Conservation (phyloP, 257 asterid genomes). For the Anisodus tanguticus region DNA sequence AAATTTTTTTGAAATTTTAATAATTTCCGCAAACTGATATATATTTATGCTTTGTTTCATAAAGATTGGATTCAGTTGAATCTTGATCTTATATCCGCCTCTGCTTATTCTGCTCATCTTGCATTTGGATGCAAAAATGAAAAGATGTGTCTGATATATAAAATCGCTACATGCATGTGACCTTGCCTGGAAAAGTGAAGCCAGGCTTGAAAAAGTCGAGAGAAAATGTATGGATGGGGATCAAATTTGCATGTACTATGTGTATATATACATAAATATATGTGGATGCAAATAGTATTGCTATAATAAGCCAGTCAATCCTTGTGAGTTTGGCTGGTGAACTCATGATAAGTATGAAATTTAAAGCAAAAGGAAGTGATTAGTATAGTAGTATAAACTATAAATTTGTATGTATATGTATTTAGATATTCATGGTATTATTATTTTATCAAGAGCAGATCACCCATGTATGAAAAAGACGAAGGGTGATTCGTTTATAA, state of each 20-base stretch:
- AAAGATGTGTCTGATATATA: neutral
- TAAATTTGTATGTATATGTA: neutral
- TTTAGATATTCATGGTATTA: neutral
- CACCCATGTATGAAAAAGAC: neutral
- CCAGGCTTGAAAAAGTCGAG: neutral
- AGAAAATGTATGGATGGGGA: neutral
- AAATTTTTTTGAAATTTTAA: too few relatives aligned
- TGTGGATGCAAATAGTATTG: neutral
- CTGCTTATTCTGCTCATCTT: neutral
- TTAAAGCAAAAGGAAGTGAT: neutral
- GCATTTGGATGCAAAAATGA: neutral
- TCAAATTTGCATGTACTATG: neutral
- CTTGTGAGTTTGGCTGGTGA: neutral
- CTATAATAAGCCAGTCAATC: slow-evolving; percentile 5
- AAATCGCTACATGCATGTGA: neutral
- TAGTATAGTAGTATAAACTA: too few relatives aligned
- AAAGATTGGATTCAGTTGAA: too few relatives aligned
- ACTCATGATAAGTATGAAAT: neutral
- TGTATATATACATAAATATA: neutral
- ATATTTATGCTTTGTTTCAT: too few relatives aligned
- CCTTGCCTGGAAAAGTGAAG: slow-evolving; percentile 1
- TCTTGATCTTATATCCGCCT: neutral
- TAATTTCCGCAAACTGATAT: too few relatives aligned
- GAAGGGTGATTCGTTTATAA: neutral
- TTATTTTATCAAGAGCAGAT: neutral